These are phyloP conservation scores for Candida stauntonica DNA, from an alignment of 805 yeast species.

Conservation along the genomic window DNA sequence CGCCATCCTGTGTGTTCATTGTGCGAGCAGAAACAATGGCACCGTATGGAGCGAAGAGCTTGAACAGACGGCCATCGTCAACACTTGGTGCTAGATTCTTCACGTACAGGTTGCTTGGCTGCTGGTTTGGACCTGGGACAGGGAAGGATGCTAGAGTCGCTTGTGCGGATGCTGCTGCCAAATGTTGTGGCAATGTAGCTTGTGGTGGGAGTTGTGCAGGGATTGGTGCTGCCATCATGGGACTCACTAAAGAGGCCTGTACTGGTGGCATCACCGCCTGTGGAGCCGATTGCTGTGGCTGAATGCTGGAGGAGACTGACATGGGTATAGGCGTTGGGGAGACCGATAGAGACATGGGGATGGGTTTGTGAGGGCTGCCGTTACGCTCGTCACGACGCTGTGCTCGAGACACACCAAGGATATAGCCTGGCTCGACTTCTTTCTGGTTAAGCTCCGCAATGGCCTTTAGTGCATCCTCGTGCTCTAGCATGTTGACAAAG, in stretches of 20 bases:
- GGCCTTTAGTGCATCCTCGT: slow-evolving; percentile 43
- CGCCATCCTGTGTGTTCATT: slow-evolving; percentile 35
- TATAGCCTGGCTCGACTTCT: slow-evolving; percentile 30
- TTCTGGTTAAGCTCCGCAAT: slow-evolving; percentile 43
- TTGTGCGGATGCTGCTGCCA: no score
- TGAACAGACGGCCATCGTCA: slow-evolving; percentile 44
- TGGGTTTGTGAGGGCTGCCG: neutral
- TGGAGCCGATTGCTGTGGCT: slow-evolving; percentile 1
- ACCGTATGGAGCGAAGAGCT: slow-evolving; percentile 43
- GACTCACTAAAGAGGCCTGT: no score
- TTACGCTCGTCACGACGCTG: slow-evolving; percentile 36
- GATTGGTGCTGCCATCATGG: no score
- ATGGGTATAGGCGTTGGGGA: slow-evolving; percentile 2
- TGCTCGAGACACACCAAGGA: slow-evolving; percentile 39
- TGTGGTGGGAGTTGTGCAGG: no score
- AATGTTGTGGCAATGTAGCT: no score
- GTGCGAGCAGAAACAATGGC: slow-evolving; percentile 46
- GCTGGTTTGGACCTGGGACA: slow-evolving; percentile 38
- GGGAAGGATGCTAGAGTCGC: neutral
- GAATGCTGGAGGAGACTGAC: slow-evolving; percentile 5
- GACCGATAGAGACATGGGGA: slow-evolving; percentile 3
- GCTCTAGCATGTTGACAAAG: slow-evolving; percentile 44
- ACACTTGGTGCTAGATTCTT: slow-evolving; percentile 50
- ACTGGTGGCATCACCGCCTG: no score
- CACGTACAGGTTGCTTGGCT: slow-evolving; percentile 67